These are phyloP conservation scores for Yarrowia alimentaria DNA, from an alignment of 805 yeast genomes.

Conservation along the genomic window DNA sequence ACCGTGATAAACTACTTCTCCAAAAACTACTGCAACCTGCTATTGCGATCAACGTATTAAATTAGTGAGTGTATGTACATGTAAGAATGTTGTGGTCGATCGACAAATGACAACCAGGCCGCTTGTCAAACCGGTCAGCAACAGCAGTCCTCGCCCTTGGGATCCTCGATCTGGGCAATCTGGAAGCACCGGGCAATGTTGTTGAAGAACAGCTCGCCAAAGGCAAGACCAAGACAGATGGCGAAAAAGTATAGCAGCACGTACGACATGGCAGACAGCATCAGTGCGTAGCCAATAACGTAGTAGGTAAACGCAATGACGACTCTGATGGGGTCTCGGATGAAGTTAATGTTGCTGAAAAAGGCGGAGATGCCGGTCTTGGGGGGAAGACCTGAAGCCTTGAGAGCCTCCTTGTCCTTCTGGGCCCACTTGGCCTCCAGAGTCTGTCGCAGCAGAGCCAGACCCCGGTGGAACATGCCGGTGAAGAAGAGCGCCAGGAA, in stretches of 20 bases:
- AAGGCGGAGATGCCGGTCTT: constrained; percentile 15
- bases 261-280: constrained; percentile 26
- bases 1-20: too few species aligned
- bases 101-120: too few species aligned
- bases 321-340: constrained; percentile 6
- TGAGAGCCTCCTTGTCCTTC: not conserved
- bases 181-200: constrained; percentile 11
- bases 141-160: constrained; percentile 26
- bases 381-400: not conserved
- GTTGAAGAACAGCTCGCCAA: constrained; percentile 18
- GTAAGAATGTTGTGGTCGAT: too few species aligned
- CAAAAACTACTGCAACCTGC: too few species aligned
- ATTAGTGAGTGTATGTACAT: too few species aligned
- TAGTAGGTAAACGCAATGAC: constrained; percentile 14
- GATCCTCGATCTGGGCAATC: constrained; percentile 16
- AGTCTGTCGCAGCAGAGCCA: constrained; percentile 22
- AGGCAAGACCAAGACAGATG: constrained; percentile 26
- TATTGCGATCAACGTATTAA: too few species aligned
- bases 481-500: constrained; percentile 22
- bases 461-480: constrained; percentile 26
- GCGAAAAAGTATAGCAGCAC: constrained; percentile 19
- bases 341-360: not conserved
- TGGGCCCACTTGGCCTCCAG: constrained; percentile 25
- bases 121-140: too few species aligned
- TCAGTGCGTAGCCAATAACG: constrained; percentile 26